phyloP scores from a whole-genome alignment of 208 protist genomes.

The Polymyxa betae region DNA sequence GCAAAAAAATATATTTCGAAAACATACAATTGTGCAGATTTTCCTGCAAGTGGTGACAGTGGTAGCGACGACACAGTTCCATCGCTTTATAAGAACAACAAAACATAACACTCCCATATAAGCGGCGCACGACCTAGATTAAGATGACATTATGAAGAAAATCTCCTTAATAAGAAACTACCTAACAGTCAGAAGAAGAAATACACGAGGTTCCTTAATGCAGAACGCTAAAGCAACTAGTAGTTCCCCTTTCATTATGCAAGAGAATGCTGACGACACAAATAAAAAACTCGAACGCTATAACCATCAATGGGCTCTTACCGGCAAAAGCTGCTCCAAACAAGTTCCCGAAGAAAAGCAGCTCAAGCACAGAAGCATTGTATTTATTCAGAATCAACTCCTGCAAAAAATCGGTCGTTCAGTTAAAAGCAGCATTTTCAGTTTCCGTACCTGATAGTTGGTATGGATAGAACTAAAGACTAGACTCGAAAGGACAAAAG shows the following conservation, averaged over 20 bases:
- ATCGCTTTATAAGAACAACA: conserved; percentile 20
- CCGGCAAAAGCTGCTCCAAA: background rate
- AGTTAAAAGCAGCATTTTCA: background rate
- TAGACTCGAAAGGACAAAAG: background rate
- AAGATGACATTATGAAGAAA: background rate
- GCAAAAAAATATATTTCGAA: conserved; percentile 4
- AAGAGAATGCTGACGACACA: too few relatives aligned
- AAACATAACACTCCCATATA: conserved; percentile 45
- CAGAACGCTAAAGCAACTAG: background rate
- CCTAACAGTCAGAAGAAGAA: conserved; percentile 8
- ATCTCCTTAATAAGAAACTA: background rate
- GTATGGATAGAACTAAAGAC: background rate
- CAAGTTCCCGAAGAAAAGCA: background rate
- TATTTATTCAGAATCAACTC: background rate
- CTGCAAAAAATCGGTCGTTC: background rate
- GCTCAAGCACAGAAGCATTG: background rate
- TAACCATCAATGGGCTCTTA: too few relatives aligned
- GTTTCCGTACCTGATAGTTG: background rate
- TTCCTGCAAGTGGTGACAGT: conserved; percentile 55
- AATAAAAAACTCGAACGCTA: too few relatives aligned
- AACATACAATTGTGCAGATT: conserved; percentile 42
- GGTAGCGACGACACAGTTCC: conserved; percentile 16
- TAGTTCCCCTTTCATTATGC: background rate
- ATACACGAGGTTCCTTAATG: background rate
- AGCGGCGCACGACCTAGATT: conserved; percentile 12